Percentiles rank a stretch among this genome's conserved stretches.
These are phyloP conservation scores for Streptanthus diversifolius DNA, from an alignment of 345 rosid species.

Conservation along the genomic window DNA sequence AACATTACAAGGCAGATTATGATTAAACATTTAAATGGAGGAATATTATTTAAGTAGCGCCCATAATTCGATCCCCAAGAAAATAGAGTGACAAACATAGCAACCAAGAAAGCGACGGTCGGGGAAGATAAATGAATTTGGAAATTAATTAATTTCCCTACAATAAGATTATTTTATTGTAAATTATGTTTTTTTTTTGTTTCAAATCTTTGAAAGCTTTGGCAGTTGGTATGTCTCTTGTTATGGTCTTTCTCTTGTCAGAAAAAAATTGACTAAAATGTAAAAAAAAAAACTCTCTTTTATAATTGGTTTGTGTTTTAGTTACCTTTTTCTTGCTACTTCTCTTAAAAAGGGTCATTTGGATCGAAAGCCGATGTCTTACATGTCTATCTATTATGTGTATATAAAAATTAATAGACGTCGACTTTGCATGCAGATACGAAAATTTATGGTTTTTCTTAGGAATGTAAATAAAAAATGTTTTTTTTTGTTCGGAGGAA, in stretches of 20 bases:
- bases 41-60: constrained; percentile 6
- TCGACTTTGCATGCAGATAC: constrained; percentile 29
- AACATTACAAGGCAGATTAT: constrained; percentile 1
- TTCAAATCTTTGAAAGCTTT: not conserved
- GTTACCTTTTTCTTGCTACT: constrained; percentile 4
- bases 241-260: constrained; percentile 10
- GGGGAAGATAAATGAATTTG: not conserved
- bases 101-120: constrained; percentile 27
- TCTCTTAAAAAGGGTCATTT: constrained; percentile 14
- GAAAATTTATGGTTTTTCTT: not conserved
- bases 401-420: not conserved
- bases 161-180: not conserved
- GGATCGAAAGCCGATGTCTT: constrained; percentile 32
- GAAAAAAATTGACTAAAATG: constrained; percentile 6
- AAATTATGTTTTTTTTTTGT: not conserved
- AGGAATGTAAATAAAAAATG: not conserved
- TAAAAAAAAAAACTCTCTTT: not conserved
- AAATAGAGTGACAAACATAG: constrained; percentile 29
- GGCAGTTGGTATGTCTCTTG: constrained; percentile 3
- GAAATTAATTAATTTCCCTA: not conserved
- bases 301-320: constrained; percentile 8
- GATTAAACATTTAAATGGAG: not conserved
- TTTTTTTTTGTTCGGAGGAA: not conserved
- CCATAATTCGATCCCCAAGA: not conserved
- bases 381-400: constrained; percentile 15